These are phyloP conservation scores for Hordeum marinum DNA, from an alignment of 176 grass and related monocot species.

Conservation along the genomic window DNA sequence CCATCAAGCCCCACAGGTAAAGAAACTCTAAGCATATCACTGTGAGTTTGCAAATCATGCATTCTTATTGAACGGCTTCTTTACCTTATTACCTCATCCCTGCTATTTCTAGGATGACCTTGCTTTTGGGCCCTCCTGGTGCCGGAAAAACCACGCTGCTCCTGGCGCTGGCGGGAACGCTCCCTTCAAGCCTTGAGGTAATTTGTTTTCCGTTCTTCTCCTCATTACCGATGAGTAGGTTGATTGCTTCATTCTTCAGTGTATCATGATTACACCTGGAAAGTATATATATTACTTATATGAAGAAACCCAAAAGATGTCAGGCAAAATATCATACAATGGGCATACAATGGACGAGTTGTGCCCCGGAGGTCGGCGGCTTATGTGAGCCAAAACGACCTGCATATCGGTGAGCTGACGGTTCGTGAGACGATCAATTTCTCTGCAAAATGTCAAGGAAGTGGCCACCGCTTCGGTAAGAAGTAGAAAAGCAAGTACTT, in stretches of 20 bases:
- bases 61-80: neutral
- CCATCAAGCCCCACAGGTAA: conserved; percentile 26
- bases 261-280: neutral
- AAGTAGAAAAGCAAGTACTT: neutral
- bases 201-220: neutral
- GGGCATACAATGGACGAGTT: conserved; percentile 73
- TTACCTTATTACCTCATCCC: neutral
- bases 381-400: conserved; percentile 84
- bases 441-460: conserved; percentile 76
- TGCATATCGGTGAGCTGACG: conserved; percentile 87
- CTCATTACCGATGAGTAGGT: neutral
- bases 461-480: conserved; percentile 58
- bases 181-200: conserved; percentile 40
- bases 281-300: neutral
- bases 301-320: conserved; percentile 23
- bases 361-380: conserved; percentile 68
- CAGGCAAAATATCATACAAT: conserved; percentile 74
- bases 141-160: conserved; percentile 24
- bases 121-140: conserved; percentile 11
- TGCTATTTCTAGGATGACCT: conserved; percentile 12
- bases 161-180: conserved; percentile 3
- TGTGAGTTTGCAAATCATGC: neutral
- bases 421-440: conserved; percentile 82
- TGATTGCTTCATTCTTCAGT: neutral
- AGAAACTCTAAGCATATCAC: neutral